Evolutionary conservation across 208 protist genomes (phyloP).

Genomic region (Crithidia bombi): DNA sequence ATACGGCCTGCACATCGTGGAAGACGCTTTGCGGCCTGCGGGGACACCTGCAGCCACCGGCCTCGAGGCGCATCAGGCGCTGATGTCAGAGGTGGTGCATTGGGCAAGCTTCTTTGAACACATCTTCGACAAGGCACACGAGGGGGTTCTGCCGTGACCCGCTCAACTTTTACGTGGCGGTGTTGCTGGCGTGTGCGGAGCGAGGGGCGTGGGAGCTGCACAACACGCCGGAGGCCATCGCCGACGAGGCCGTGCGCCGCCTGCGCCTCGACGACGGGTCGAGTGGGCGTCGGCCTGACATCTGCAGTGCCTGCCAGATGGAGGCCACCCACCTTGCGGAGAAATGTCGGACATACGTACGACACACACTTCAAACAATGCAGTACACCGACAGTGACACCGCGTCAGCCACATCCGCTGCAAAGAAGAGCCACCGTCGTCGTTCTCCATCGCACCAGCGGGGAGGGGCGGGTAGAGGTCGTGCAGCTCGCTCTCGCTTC

Average conservation of each 20-base stretch:
- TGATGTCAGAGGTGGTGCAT: constrained; percentile 42
- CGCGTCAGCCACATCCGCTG: too few relatives aligned
- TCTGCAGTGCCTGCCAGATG: constrained; percentile 35
- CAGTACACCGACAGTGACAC: neutral
- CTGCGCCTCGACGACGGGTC: constrained; percentile 26
- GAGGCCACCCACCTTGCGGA: constrained; percentile 18
- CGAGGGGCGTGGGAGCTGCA: constrained; percentile 29
- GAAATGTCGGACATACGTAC: constrained; percentile 29
- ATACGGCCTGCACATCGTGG: constrained; percentile 41
- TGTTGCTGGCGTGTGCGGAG: constrained; percentile 52
- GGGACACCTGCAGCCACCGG: neutral
- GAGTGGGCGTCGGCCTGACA: constrained; percentile 23
- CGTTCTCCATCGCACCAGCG: too few relatives aligned
- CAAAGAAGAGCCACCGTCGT: too few relatives aligned
- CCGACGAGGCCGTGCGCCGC: constrained; percentile 30
- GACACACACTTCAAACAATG: constrained; percentile 16
- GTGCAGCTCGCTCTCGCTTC: constrained; percentile 26
- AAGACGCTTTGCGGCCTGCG: constrained; percentile 33
- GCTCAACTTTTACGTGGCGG: constrained; percentile 36
- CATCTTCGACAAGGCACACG: constrained; percentile 44
- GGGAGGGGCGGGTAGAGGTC: too few relatives aligned
- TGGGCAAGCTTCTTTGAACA: constrained; percentile 48
- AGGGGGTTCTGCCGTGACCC: constrained; percentile 48
- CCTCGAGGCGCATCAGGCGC: constrained; percentile 27
- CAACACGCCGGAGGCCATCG: constrained; percentile 32